A percentile compares a stretch with the other conserved stretches of the same genome.
Evolutionary conservation across 2,329 filamentous ascomycete species (phyloP).

Genomic region (Colletotrichum sp.): DNA sequence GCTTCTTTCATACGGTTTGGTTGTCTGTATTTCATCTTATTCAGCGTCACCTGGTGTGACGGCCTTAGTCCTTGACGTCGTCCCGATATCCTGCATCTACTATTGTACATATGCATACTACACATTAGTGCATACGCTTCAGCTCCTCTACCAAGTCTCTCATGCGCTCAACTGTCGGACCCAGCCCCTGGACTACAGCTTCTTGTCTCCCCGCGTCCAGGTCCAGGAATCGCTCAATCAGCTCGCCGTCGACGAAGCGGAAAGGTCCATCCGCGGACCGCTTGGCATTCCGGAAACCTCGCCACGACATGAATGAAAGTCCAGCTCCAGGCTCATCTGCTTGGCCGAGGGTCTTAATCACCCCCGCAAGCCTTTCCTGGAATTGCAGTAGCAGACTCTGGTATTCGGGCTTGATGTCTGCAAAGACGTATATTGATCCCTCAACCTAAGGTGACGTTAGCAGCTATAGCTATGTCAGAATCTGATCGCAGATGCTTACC

Average conservation of each 20-base stretch:
- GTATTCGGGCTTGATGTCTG: constrained; percentile 72
- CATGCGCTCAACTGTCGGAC: constrained; percentile 66
- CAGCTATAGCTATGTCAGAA: not conserved
- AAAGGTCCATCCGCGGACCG: constrained; percentile 77
- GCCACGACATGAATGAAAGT: constrained; percentile 70
- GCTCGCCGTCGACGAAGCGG: constrained; percentile 90
- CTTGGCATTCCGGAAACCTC: constrained; percentile 80
- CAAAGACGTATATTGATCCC: constrained; percentile 90
- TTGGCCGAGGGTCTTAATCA: constrained; percentile 72
- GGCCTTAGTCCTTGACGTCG: not conserved
- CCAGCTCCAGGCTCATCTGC: constrained; percentile 49
- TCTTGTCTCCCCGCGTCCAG: constrained; percentile 64
- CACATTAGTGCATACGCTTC: constrained; percentile 62
- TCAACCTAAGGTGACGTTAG: constrained; percentile 68
- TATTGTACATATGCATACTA: not conserved
- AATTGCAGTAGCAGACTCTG: constrained; percentile 84
- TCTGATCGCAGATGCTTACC: constrained; percentile 54
- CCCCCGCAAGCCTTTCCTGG: constrained; percentile 72
- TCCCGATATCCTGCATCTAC: not conserved
- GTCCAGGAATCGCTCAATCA: constrained; percentile 85
- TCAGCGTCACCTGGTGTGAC: not conserved
- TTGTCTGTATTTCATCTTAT: not conserved
- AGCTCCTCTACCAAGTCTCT: constrained; percentile 67
- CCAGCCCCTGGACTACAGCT: constrained; percentile 59
- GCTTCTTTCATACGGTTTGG: not conserved